Evolutionary conservation across 2,329 filamentous ascomycete genomes (phyloP), one percentile per base, ranked within the genome.

Genomic region (Didymellaceae sp.): DNA sequence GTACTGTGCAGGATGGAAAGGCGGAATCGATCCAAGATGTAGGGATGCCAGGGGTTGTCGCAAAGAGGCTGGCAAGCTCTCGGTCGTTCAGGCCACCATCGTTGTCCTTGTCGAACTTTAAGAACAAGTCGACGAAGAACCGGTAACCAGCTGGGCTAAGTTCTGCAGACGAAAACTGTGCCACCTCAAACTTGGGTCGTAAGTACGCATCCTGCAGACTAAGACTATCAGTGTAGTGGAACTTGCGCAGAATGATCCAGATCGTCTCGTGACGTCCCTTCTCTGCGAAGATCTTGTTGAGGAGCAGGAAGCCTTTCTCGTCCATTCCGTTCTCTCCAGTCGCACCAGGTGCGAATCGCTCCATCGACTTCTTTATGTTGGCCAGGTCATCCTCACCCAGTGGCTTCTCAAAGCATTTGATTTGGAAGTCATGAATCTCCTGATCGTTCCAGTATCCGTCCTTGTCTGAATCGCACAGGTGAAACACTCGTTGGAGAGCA

Each of bases 251-350:
- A 53, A 99, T 97, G 54, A 96, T 91, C 94, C 94, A 99, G 33
- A 97, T 94, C 0, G 94, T 99, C 75, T 99, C 94, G 70, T 99
- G 94, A 10, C 94, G 88, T 10, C 94, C 94, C 71, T 97, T 97
- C 71, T 97, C 93, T 0, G 92, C 94, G 70, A 97, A 99, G 50
- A 97, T 85, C 75, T 92, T 96, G 77, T 97, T 97, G 30, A 99
- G 78, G 59, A 93, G 85, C 39, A 99, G 76, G 66, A 99, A 99
- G 0, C 91, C 92, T 28, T 82, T 82, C 59, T 90, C 83, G 57
- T 92, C 88, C 58, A 99, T 89, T 1, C 93, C 94, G 32, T 63
- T 44, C 11, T 70, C 63, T 2, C 84, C 80, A 18, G 85, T 81
- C 0, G 85, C 83, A 3, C 81, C 79, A 0, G 87, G 84, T 1